Base-by-base conservation (phyloP, 305 asterid genomes). In the Andrographis paniculata region DNA sequence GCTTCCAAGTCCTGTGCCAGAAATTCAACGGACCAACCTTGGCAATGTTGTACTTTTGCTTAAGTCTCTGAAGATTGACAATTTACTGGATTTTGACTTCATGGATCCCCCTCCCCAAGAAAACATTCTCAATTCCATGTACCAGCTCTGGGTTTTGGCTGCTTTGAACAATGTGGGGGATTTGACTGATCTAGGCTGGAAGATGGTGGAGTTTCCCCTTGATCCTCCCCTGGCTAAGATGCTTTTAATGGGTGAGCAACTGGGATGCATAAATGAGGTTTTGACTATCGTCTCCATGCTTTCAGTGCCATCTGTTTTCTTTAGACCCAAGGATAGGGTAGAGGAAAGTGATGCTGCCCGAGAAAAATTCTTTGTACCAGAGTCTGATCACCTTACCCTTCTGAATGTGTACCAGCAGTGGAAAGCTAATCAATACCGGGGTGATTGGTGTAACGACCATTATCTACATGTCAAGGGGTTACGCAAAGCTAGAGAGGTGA, bases 71-170 rank as follows among this genome's bases (percentile, higher is more conserved):
- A 92, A 87, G 60, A 66, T 92, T 9, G 91, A 87, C 36, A 87
- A 84, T 60, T 56, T 92, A 59, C 55, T 87, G 61, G 95, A 92
- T 70, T 92, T 84, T 14, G 94, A 92, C 62, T 92, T 87, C 58
- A 87, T 92, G 97, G 99, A 92, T 21, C 97, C 99, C 4, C 99
- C 94, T 18, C 99, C 99, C 36, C 97, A 92, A 37, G 99, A 92
- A 42, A 92, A 87, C 64, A 84, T 84, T 55, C 87, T 81, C 17
- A 87, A 84, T 66, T 92, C 99, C 55, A 87, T 92, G 95, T 87
- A 92, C 69, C 96, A 92, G 63, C 62, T 87, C 59, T 92, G 99
- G 99, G 95, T 92, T 14, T 73, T 91, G 65, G 96, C 95, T 37
- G 99, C 99, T 30, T 66, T 92, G 42, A 80, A 73, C 67, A 92